Evolutionary conservation across 208 protist species (phyloP), one percentile per base, ranked within the genome.

Genomic region (Angomonas ambiguus): DNA sequence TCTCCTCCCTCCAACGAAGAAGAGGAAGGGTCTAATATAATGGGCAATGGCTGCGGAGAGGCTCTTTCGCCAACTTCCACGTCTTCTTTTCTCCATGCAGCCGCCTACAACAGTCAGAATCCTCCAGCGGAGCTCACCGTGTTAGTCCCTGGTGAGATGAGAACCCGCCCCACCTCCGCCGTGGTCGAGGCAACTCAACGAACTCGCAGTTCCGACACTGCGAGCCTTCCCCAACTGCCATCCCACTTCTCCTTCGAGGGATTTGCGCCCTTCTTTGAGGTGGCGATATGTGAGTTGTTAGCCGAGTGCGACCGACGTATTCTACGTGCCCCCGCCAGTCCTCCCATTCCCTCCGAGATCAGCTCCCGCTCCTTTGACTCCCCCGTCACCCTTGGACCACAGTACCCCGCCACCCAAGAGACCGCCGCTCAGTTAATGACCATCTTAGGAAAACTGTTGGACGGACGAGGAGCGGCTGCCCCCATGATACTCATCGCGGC

Each of bases 401-500:
- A 27, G 45, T 53, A 53, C 45, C 45, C 45, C 45, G 3, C 45
- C 16, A 27, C 10, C 45, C 45, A 8, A 3, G 45, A 53, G 20
- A 53, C 45, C 45, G 45, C 20, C 45, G 18, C 10, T 2, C 1
- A 38, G 10, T 58, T 89, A 4, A 69, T 89, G 25, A 65, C 72
- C 38, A 65, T 71, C 25, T 49, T 89, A 48, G 70, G 66, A 16
- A 24, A 51, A 31, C 34, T 74, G 41, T 32, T 85, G 1, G 51
- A 60, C 2, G 76, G 71, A 25, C 13, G 20, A 53, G 69, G 67
- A n/a, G 77, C 78, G 25, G 45, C 73, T 33, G 83, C 79, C 2
- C 82, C 83, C 22, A 83, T 93, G 78, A 83, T 93, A 16, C 81
- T 95, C 62, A 85, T 92, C 49, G 85, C 75, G 20, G 84, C 79